These are phyloP conservation scores for Agrocybe pediades DNA, from an alignment of 768 basidiomycete genomes.

Conservation along the genomic window DNA sequence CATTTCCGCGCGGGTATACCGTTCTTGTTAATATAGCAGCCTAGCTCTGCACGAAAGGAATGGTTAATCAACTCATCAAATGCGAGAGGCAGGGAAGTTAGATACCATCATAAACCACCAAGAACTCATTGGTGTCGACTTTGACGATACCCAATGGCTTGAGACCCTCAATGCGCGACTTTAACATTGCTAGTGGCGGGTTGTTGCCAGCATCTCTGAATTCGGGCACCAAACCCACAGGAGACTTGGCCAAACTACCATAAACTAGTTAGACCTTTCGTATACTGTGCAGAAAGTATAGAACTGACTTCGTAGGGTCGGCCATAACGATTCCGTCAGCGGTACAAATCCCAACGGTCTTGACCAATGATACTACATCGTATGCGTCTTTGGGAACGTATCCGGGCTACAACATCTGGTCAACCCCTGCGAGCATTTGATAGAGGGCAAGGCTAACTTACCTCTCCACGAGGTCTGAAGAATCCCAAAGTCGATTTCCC, in stretches of 20 bases:
- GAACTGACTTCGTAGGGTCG: slow-evolving; percentile 66
- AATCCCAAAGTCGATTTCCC: slow-evolving; percentile 32
- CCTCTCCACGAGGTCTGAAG: slow-evolving; percentile 70
- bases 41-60: slow-evolving; percentile 50
- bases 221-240: slow-evolving; percentile 59
- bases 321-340: slow-evolving; percentile 65
- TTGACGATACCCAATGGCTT: slow-evolving; percentile 72
- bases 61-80: not conserved
- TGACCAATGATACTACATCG: slow-evolving; percentile 58
- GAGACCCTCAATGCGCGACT: slow-evolving; percentile 53
- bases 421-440: not conserved
- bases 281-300: not conserved
- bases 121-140: slow-evolving; percentile 51
- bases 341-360: slow-evolving; percentile 67
- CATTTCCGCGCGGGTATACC: slow-evolving; percentile 64
- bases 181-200: slow-evolving; percentile 51
- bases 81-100: slow-evolving; percentile 2
- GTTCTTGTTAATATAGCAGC: slow-evolving; percentile 74
- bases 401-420: slow-evolving; percentile 47
- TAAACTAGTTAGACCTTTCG: not conserved
- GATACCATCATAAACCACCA: slow-evolving; percentile 79
- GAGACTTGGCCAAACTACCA: slow-evolving; percentile 40
- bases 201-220: slow-evolving; percentile 42
- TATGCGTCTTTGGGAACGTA: slow-evolving; percentile 74
- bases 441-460: slow-evolving; percentile 29